Conservation (phyloP, 176 grass and related monocot species). For the Panicum miliaceum region DNA sequence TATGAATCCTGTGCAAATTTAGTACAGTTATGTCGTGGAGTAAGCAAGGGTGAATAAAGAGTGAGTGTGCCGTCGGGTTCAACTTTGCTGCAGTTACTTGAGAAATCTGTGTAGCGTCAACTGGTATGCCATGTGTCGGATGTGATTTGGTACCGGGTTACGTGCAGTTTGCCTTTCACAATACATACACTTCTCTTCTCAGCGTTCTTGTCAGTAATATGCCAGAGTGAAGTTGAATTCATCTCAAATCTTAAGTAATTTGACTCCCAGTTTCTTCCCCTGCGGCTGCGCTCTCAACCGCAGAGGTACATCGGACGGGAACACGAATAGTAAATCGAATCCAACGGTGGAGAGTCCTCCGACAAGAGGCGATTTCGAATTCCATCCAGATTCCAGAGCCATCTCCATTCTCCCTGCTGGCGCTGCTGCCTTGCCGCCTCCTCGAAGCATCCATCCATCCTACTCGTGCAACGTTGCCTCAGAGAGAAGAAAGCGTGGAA, state of each 20-base stretch:
- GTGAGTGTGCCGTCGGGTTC: background rate
- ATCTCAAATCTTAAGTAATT: background rate
- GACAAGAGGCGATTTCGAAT: background rate
- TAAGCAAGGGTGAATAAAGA: conserved; percentile 40
- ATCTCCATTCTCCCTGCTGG: background rate
- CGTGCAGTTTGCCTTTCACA: background rate
- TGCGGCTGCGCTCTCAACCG: background rate
- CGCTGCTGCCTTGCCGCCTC: background rate
- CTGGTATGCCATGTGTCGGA: background rate
- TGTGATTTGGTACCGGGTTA: background rate
- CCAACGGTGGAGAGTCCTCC: background rate
- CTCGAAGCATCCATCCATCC: background rate
- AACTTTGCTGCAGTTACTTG: background rate
- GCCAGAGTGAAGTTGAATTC: background rate
- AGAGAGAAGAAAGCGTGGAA: background rate
- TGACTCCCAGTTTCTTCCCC: background rate
- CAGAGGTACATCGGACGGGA: background rate
- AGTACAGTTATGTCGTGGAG: conserved; percentile 37
- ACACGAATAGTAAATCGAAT: background rate
- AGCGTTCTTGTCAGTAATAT: no score
- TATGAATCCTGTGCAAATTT: conserved; percentile 27
- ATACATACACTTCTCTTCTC: no score
- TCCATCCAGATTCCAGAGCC: background rate
- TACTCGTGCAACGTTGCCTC: background rate
- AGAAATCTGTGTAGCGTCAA: background rate